Conservation (phyloP, 805 yeast species). For the Jamesozyma rosinii region DNA sequence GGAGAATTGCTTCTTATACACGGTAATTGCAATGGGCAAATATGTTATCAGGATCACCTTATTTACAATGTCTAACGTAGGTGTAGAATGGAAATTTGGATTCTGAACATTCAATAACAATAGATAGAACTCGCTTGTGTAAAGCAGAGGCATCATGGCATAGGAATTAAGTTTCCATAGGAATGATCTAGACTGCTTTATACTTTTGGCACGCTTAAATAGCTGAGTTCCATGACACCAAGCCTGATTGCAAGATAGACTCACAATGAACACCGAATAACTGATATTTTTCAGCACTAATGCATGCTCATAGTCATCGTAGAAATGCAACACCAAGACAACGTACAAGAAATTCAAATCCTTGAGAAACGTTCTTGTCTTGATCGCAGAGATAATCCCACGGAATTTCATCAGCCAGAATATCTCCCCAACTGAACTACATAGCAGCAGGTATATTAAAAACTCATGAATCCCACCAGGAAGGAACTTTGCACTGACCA, state of each 20-base stretch:
- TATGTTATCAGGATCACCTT: conserved; percentile 19
- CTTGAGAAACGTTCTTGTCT: conserved; percentile 17
- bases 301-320: conserved; percentile 29
- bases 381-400: conserved; percentile 13
- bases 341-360: conserved; percentile 24
- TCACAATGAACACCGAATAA: conserved; percentile 25
- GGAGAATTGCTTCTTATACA: conserved; percentile 13
- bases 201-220: conserved; percentile 13
- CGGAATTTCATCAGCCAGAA: conserved; percentile 21
- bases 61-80: conserved; percentile 18
- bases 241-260: conserved; percentile 19
- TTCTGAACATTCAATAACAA: conserved; percentile 22
- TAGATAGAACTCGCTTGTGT: conserved; percentile 26
- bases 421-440: conserved; percentile 15
- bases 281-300: conserved; percentile 23
- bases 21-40: conserved; percentile 22
- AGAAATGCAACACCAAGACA: conserved; percentile 21
- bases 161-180: conserved; percentile 17
- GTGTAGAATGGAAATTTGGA: conserved; percentile 20
- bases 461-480: conserved; percentile 70
- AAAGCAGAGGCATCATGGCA: conserved; percentile 19
- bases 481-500: conserved; percentile 55
- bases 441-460: conserved; percentile 29
- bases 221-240: conserved; percentile 24
- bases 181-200: neutral